Percentiles rank a stretch among this genome's conserved stretches.
Conservation (phyloP, 2,329 filamentous ascomycete genomes). For the Pyrenophora graminea region DNA sequence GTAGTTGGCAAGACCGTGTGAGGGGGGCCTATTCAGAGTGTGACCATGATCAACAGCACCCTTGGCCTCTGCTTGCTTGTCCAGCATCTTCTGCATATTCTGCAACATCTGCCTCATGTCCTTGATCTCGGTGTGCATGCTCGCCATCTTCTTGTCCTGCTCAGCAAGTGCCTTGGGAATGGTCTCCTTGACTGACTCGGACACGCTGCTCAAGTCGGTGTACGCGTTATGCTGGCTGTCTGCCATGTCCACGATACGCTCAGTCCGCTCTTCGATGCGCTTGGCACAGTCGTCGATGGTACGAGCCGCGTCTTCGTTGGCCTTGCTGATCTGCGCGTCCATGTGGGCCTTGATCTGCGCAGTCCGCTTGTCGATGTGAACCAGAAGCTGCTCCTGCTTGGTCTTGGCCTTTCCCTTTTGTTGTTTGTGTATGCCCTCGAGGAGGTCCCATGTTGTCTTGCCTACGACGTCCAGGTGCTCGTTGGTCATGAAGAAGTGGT, state of each 20-base stretch:
- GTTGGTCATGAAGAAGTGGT: conserved; percentile 45
- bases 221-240: conserved; percentile 18
- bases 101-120: conserved; percentile 32
- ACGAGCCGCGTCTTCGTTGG: too few relatives aligned
- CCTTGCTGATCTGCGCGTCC: neutral
- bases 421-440: conserved; percentile 22
- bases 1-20: conserved; percentile 22
- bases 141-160: conserved; percentile 31
- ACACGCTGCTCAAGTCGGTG: conserved; percentile 32
- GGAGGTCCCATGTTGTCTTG: conserved; percentile 32
- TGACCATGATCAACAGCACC: neutral
- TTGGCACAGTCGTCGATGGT: conserved; percentile 30
- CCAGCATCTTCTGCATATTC: conserved; percentile 30
- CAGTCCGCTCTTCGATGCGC: conserved; percentile 11
- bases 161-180: conserved; percentile 27
- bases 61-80: conserved; percentile 14
- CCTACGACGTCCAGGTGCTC: conserved; percentile 43
- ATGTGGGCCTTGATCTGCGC: conserved; percentile 35
- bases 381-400: conserved; percentile 29
- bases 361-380: conserved; percentile 26
- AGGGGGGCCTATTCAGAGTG: conserved; percentile 18
- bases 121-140: conserved; percentile 32
- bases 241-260: conserved; percentile 15
- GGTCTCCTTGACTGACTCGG: conserved; percentile 32
- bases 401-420: conserved; percentile 10